A percentile compares a stretch with the other conserved stretches of the same genome.
Conservation (phyloP, 495 filamentous ascomycete genomes). For the Neohortaea acidophila region DNA sequence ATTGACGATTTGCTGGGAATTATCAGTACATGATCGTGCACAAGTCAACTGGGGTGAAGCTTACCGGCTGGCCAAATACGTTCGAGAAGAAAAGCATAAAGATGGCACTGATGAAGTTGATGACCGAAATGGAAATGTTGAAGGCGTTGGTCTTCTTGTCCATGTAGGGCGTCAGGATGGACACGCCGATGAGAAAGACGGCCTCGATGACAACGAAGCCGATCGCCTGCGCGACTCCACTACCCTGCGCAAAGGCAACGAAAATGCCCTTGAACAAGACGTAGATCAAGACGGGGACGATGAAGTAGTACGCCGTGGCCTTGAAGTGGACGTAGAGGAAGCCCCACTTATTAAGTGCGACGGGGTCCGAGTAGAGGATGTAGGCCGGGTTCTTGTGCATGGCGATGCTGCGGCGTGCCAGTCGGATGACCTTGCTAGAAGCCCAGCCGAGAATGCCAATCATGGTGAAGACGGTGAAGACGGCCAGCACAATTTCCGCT, state of each 20-base stretch:
- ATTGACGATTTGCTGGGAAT: slow-evolving; percentile 49
- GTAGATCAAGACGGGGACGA: slow-evolving; percentile 68
- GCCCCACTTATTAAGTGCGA: slow-evolving; percentile 92
- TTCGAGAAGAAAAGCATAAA: slow-evolving; percentile 91
- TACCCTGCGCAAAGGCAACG: slow-evolving; percentile 64
- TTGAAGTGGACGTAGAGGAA: slow-evolving; percentile 97
- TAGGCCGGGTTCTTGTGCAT: slow-evolving; percentile 97
- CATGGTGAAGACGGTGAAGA: slow-evolving; percentile 81
- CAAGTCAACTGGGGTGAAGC: slow-evolving; percentile 15
- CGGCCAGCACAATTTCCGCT: slow-evolving; percentile 73
- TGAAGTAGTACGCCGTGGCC: slow-evolving; percentile 92
- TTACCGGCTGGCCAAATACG: slow-evolving; percentile 80
- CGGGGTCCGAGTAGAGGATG: slow-evolving; percentile 89
- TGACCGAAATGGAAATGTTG: slow-evolving; percentile 79
- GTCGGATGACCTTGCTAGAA: slow-evolving; percentile 70
- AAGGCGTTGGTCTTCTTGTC: slow-evolving; percentile 97
- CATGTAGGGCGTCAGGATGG: slow-evolving; percentile 87
- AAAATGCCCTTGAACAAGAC: slow-evolving; percentile 80
- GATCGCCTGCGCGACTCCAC: slow-evolving; percentile 66
- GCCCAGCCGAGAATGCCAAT: slow-evolving; percentile 70
- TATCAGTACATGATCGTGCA: slow-evolving; percentile 12
- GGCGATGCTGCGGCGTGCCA: slow-evolving; percentile 72
- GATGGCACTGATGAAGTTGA: slow-evolving; percentile 85
- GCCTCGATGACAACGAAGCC: slow-evolving; percentile 78
- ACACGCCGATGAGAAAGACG: slow-evolving; percentile 58